A percentile compares a stretch with the other conserved stretches of the same genome.
Evolutionary conservation across 73 alveolate species (phyloP).

Genomic region (Paramecium octaurelia): DNA sequence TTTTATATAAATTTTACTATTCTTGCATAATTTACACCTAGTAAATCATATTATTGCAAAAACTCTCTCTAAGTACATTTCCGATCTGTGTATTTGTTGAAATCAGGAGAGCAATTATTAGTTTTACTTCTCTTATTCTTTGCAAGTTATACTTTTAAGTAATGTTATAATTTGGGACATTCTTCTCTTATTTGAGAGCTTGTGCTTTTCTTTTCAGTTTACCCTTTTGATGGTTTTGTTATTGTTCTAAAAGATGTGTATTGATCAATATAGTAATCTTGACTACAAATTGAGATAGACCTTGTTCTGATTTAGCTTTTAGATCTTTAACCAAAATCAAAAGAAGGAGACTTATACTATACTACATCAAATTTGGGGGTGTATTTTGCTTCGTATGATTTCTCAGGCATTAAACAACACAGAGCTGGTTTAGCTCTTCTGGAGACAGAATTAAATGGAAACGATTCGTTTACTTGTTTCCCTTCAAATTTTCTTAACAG

Average conservation of each 20-base stretch:
- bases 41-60: not conserved
- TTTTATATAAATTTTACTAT: not conserved
- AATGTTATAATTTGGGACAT: not conserved
- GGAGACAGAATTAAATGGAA: not conserved
- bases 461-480: not conserved
- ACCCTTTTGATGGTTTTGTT: not conserved
- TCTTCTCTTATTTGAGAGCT: not conserved
- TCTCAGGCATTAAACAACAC: not conserved
- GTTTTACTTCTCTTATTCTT: not conserved
- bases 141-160: not conserved
- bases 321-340: not conserved
- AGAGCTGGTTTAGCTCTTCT: not conserved
- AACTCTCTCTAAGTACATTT: not conserved
- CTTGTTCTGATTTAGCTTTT: not conserved
- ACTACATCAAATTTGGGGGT: conserved; percentile 12
- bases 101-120: not conserved
- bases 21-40: conserved; percentile 12
- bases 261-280: not conserved
- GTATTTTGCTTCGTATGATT: conserved; percentile 31
- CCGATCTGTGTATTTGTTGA: not conserved
- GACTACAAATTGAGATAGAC: not conserved
- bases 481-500: not conserved
- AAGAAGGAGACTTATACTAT: not conserved
- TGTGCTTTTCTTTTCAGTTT: not conserved
- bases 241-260: not conserved